phyloP scores from a whole-genome alignment of 2,329 filamentous ascomycete species.

The Endothia cerciana region DNA sequence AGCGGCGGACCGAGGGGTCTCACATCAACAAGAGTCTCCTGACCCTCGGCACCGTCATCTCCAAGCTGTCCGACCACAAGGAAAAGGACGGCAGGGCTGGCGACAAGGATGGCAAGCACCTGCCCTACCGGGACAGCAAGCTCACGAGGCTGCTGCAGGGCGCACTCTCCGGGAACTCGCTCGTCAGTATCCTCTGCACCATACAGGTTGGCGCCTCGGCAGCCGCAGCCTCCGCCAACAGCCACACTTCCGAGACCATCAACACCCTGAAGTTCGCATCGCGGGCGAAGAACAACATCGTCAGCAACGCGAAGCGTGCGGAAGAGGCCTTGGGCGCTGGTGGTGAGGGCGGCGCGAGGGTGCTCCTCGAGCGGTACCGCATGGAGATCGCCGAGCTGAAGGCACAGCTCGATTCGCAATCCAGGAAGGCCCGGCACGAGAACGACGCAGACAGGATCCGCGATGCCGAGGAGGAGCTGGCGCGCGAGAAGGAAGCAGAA shows the following conservation, averaged over 20 bases:
- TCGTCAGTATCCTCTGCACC: constrained; percentile 97
- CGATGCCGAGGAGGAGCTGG: constrained; percentile 73
- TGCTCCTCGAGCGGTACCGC: constrained; percentile 88
- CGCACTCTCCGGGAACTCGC: constrained; percentile 87
- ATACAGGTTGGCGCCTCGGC: constrained; percentile 85
- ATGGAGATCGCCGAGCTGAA: constrained; percentile 88
- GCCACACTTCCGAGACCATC: constrained; percentile 83
- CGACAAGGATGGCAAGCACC: constrained; percentile 87
- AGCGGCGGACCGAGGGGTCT: constrained; percentile 89
- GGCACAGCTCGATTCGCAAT: constrained; percentile 80
- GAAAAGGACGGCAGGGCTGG: constrained; percentile 68
- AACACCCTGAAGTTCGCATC: constrained; percentile 98
- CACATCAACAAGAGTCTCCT: constrained; percentile 99
- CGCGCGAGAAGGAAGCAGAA: constrained; percentile 77
- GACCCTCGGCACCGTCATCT: constrained; percentile 93
- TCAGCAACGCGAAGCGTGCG: constrained; percentile 93
- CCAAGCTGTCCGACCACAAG: constrained; percentile 85
- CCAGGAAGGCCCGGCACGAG: constrained; percentile 67
- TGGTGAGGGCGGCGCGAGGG: constrained; percentile 83
- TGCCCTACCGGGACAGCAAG: constrained; percentile 97
- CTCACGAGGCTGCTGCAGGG: constrained; percentile 90
- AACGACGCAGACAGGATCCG: constrained; percentile 66
- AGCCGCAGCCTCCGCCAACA: constrained; percentile 70
- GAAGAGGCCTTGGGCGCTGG: constrained; percentile 82
- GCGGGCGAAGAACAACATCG: constrained; percentile 95